Evolutionary conservation across 2,329 filamentous ascomycete species (phyloP).

Genomic region (Cytospora piceicola): DNA sequence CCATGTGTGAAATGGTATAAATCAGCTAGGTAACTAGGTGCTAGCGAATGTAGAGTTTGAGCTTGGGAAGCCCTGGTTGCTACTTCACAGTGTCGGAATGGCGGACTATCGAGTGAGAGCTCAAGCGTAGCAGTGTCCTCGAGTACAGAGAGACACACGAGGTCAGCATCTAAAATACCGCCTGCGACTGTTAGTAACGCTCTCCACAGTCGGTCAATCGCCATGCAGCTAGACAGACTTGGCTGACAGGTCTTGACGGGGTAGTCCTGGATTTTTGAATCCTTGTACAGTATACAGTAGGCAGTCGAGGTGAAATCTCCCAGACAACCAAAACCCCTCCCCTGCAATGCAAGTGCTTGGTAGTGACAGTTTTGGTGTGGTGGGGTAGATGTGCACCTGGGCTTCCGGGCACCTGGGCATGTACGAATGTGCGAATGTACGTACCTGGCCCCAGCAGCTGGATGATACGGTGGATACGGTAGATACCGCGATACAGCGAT

Average conservation of each 20-base stretch:
- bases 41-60: background rate
- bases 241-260: background rate
- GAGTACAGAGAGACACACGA: too few species aligned
- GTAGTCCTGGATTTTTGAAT: background rate
- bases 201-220: constrained; percentile 1
- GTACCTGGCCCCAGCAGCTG: too few species aligned
- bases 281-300: too few species aligned
- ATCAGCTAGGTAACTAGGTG: too few species aligned
- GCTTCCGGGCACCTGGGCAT: too few species aligned
- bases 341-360: background rate
- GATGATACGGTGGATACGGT: too few species aligned
- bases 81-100: background rate
- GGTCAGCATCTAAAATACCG: background rate
- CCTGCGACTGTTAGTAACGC: background rate
- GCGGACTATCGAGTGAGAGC: background rate
- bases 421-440: too few species aligned
- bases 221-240: background rate
- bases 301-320: background rate
- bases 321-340: background rate
- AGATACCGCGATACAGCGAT: too few species aligned
- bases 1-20: background rate
- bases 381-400: background rate
- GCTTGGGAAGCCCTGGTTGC: background rate
- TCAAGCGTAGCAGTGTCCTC: background rate
- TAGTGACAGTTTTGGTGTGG: background rate